Evolutionary conservation across 495 filamentous ascomycete genomes (phyloP), one percentile per base, ranked within the genome.

Genomic region (Jackrogersella minutella): DNA sequence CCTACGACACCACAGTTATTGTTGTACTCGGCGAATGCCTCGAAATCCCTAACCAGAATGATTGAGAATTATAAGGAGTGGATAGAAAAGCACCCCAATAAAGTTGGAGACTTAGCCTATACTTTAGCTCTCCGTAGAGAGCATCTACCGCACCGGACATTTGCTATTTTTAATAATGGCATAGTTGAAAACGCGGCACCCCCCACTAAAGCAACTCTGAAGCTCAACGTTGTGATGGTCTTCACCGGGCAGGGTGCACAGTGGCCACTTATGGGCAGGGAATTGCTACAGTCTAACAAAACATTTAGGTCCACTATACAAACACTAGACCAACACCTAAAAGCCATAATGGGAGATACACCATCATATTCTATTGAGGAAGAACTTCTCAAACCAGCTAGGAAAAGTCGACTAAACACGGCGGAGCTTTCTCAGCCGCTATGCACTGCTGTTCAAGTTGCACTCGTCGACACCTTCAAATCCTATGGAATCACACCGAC

Each of bases 401-500:
- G 34, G 13, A 56, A 57, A 8, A 75, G 64, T 57, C 69, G 58
- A 43, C 63, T 71, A 53, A 57, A 78, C 36, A 33, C 69, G 13
- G 73, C 78, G 0, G 39, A 68, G 60, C 59, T 78, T 14, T 74
- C 76, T 2, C 81, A 83, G 51, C 71, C 80, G 9, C 36, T 77
- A 14, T 85, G 76, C 33, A 81, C 78, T 1, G 76, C 76, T 49
- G 41, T 83, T 4, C 80, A 84, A 55, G 64, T 84, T 11, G 80
- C 79, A 2, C 47, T 89, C 5, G 81, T 86, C 0, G 77, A 84
- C 14, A 68, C 87, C 1, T 69, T 88, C 3, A 49, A 55, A 1
- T 74, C 72, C 5, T 83, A 78, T 76, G 76, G 76, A 24, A 74
- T 88, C 16, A 52, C 50, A 0, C 81, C 84, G 0, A 61, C 60